Evolutionary conservation across 495 filamentous ascomycete species (phyloP), one percentile per base, ranked within the genome.

Genomic region (Trichoderma erinaceum): DNA sequence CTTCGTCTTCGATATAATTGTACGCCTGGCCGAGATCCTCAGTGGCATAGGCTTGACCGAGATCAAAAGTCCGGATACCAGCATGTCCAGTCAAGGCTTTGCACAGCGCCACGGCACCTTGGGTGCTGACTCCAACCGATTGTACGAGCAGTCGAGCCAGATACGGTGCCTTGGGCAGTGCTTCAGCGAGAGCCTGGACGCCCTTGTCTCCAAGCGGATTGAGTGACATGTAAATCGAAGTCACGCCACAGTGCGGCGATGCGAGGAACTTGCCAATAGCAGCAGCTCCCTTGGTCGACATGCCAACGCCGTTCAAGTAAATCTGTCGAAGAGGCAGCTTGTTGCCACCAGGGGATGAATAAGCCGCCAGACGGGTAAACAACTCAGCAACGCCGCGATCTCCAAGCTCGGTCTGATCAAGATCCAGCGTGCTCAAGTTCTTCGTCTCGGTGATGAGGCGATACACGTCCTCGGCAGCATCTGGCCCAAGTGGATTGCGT

Each of bases 371-470:
- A 21, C 52, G 43, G 0, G 52, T 58, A 71, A 82, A 79, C 6
- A 80, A 70, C 8, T 68, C 67, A 6, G 71, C 69, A 15, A 78
- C 72, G 23, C 78, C 80, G 1, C 43, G 70, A 66, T 80, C 77
- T 32, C 78, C 76, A 0, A 82, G 69, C 65, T 79, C 74, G 3
- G 78, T 80, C 64, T 79, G 77, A 50, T 80, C 79, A 13, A 82
- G 71, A 71, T 81, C 76, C 44, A 82, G 69, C 18, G 78, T 80
- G 10, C 72, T 70, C 10, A 81, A 70, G 50, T 79, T 75, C 1
- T 64, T 56, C 0, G 72, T 72, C 10, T 76, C 41, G 6, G 68
- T 75, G 23, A 80, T 74, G 15, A 80, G 67, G 3, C 67, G 66
- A 63, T 68, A 74, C 3, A 81, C 50, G 44, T 74, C 69, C 25